Evolutionary conservation across 192 early-diverging fungal genomes (phyloP).

Genomic region (Coemansia sp.): DNA sequence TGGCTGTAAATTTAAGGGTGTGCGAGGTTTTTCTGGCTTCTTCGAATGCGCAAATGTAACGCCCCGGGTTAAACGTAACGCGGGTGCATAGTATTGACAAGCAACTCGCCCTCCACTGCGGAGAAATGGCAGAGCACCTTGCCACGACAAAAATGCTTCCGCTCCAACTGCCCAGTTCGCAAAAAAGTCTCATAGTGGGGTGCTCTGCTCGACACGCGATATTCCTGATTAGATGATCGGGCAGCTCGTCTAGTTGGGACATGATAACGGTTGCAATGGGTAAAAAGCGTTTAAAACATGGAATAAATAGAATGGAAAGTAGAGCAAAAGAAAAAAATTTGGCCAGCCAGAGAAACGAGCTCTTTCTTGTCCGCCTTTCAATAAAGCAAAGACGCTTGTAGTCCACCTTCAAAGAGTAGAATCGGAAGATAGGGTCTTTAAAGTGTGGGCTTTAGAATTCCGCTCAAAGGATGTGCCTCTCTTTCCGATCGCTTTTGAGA

Average conservation of each 20-base stretch:
- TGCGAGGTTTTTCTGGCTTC: not conserved
- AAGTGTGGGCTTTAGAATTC: not conserved
- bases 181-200: not conserved
- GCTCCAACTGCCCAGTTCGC: not conserved
- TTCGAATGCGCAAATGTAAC: not conserved
- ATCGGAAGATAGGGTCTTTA: not conserved
- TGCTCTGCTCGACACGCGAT: not conserved
- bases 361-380: not conserved
- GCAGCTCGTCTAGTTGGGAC: not conserved
- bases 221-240: not conserved
- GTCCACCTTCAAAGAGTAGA: not conserved
- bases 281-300: no score
- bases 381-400: not conserved
- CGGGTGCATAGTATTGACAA: not conserved
- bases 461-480: not conserved
- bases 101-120: not conserved
- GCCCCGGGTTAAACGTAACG: not conserved
- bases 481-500: no score
- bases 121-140: not conserved
- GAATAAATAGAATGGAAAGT: not conserved
- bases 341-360: not conserved
- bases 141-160: not conserved
- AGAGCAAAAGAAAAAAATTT: not conserved
- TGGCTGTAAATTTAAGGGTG: not conserved
- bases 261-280: not conserved